Evolutionary conservation across 2,329 filamentous ascomycete species (phyloP).

Genomic region (Blastomyces emzantsi): DNA sequence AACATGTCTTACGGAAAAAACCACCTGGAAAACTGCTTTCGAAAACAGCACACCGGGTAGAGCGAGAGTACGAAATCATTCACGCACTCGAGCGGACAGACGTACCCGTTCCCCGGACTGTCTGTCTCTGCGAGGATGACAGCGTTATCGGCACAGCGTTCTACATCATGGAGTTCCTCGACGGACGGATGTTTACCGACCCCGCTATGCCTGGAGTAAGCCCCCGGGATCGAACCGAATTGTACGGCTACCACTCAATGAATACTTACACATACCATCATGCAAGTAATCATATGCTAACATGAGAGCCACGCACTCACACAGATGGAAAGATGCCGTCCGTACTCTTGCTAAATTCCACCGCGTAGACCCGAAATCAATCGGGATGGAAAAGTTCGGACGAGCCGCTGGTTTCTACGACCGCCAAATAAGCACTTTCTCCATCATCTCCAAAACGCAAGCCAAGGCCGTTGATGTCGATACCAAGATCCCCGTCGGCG

Average conservation of each 20-base stretch:
- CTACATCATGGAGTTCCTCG: slow-evolving; percentile 94
- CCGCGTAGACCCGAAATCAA: slow-evolving; percentile 55
- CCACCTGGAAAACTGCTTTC: slow-evolving; percentile 90
- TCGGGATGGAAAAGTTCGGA: slow-evolving; percentile 66
- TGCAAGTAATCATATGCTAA: slow-evolving; percentile 1
- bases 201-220: slow-evolving; percentile 66
- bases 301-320: neutral
- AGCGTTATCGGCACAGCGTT: slow-evolving; percentile 79
- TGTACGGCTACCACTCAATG: slow-evolving; percentile 42
- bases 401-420: slow-evolving; percentile 68
- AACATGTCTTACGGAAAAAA: slow-evolving; percentile 94
- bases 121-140: slow-evolving; percentile 77
- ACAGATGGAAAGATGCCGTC: slow-evolving; percentile 72
- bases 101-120: slow-evolving; percentile 76
- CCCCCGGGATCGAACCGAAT: slow-evolving; percentile 58
- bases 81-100: slow-evolving; percentile 69
- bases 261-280: neutral
- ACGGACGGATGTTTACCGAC: slow-evolving; percentile 89
- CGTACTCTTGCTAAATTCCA: slow-evolving; percentile 80
- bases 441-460: slow-evolving; percentile 68
- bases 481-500: slow-evolving; percentile 64
- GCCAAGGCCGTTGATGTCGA: slow-evolving; percentile 67
- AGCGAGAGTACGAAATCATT: slow-evolving; percentile 89
- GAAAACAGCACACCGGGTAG: slow-evolving; percentile 90
- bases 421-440: slow-evolving; percentile 77